These are phyloP conservation scores for Oenanthe javanica DNA, from an alignment of 140 eudicot genomes.

Conservation along the genomic window DNA sequence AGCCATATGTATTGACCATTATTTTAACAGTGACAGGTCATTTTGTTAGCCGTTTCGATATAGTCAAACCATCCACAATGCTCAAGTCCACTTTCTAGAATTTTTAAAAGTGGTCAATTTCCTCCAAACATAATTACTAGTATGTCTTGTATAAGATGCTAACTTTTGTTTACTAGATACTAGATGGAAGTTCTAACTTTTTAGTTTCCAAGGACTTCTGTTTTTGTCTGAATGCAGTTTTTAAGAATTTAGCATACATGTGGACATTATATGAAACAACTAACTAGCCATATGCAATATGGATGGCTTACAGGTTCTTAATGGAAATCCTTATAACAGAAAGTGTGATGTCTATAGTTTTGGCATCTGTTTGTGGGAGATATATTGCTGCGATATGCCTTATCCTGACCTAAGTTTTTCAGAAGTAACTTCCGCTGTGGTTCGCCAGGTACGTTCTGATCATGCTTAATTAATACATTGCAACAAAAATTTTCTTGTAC, in stretches of 20 bases:
- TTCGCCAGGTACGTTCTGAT: constrained; percentile 12
- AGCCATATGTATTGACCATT: neutral
- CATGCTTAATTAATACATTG: neutral
- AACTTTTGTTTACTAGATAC: neutral
- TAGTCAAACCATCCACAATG: neutral
- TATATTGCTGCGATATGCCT: constrained; percentile 18
- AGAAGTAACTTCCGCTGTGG: constrained; percentile 18
- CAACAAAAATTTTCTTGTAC: neutral
- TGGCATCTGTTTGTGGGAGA: constrained; percentile 20
- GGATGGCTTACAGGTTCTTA: constrained; percentile 9
- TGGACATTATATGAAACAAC: neutral
- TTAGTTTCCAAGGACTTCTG: neutral
- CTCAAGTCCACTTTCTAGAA: neutral
- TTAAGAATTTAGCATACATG: neutral
- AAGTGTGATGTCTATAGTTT: constrained; percentile 21
- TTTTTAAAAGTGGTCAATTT: neutral
- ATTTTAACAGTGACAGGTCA: neutral
- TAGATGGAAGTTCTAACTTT: neutral
- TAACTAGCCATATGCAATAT: neutral
- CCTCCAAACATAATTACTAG: neutral
- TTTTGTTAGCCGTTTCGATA: neutral
- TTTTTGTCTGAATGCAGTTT: neutral
- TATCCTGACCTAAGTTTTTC: constrained; percentile 17
- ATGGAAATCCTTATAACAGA: constrained; percentile 14
- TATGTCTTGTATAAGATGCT: neutral